These are phyloP conservation scores for Symbiodinium pilosum DNA, from an alignment of 73 alveolate species.

Conservation along the genomic window DNA sequence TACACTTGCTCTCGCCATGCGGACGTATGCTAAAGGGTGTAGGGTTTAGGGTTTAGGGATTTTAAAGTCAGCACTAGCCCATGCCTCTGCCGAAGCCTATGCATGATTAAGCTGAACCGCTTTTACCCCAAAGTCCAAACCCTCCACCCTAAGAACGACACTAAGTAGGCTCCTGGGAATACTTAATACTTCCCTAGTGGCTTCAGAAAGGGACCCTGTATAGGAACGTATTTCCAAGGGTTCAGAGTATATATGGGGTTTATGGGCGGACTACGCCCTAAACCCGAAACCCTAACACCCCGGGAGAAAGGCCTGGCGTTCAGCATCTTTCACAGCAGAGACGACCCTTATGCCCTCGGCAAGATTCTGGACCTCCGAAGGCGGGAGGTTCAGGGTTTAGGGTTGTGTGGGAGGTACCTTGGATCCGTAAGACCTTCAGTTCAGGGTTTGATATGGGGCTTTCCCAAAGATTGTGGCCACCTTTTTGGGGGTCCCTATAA, in stretches of 20 bases:
- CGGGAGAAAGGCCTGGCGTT: conserved; percentile 34
- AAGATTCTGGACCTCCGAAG: conserved; percentile 68
- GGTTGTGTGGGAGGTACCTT: too few relatives aligned
- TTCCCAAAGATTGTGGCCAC: too few relatives aligned
- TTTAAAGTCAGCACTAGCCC: neutral
- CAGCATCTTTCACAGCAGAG: conserved; percentile 77
- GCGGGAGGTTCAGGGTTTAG: neutral
- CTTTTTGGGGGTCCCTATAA: too few relatives aligned
- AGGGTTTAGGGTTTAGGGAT: too few relatives aligned
- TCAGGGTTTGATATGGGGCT: neutral
- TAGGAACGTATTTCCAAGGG: too few relatives aligned
- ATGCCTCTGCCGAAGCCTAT: neutral
- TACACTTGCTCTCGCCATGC: too few relatives aligned
- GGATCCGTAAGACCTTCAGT: too few relatives aligned
- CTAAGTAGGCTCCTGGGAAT: too few relatives aligned
- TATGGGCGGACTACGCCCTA: neutral
- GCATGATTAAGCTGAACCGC: neutral
- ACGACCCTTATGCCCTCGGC: conserved; percentile 66
- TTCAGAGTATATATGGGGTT: too few relatives aligned
- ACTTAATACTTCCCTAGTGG: too few relatives aligned
- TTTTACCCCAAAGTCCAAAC: neutral
- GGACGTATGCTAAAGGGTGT: too few relatives aligned
- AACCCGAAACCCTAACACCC: neutral
- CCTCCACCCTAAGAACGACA: neutral
- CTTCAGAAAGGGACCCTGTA: too few relatives aligned